A percentile compares a stretch with the other conserved stretches of the same genome.
Conservation (phyloP, 257 asterid genomes). For the Asclepias syriaca region DNA sequence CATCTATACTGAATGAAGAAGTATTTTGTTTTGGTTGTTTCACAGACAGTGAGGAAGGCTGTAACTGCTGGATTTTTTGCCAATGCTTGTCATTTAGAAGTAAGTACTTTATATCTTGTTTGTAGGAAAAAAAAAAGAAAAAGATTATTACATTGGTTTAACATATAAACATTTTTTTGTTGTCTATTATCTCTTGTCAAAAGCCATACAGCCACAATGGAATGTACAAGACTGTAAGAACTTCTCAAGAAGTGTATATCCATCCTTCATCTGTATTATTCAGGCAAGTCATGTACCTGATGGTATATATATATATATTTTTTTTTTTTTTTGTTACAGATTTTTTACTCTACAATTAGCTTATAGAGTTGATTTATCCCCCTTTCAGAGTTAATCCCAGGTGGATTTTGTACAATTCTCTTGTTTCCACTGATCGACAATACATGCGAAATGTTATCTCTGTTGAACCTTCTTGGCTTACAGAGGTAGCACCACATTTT, state of each 20-base stretch:
- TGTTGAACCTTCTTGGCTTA: slow-evolving; percentile 83
- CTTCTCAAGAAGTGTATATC: slow-evolving; percentile 88
- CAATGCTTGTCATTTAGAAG: slow-evolving; percentile 91
- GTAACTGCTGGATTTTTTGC: slow-evolving; percentile 86
- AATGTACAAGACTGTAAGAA: slow-evolving; percentile 73
- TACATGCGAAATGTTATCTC: slow-evolving; percentile 92
- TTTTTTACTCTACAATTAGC: not conserved
- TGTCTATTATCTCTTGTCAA: slow-evolving; percentile 1
- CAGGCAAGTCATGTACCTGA: slow-evolving; percentile 45
- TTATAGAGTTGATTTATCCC: not conserved
- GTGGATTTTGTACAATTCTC: slow-evolving; percentile 80
- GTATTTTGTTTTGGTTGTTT: not conserved
- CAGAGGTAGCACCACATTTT: slow-evolving; percentile 87
- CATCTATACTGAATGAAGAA: too few species aligned
- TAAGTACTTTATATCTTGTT: slow-evolving; percentile 27
- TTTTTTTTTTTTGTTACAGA: too few species aligned
- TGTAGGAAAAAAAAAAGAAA: not conserved
- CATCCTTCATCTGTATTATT: slow-evolving; percentile 95
- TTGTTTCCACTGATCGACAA: slow-evolving; percentile 89
- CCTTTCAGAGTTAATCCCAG: slow-evolving; percentile 80
- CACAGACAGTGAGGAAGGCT: slow-evolving; percentile 88
- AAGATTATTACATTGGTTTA: slow-evolving; percentile 3
- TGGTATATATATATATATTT: not conserved
- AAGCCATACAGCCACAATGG: slow-evolving; percentile 92
- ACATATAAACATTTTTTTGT: not conserved